Conservation (phyloP, 345 rosid species). For the Odontarrhena argentea region DNA sequence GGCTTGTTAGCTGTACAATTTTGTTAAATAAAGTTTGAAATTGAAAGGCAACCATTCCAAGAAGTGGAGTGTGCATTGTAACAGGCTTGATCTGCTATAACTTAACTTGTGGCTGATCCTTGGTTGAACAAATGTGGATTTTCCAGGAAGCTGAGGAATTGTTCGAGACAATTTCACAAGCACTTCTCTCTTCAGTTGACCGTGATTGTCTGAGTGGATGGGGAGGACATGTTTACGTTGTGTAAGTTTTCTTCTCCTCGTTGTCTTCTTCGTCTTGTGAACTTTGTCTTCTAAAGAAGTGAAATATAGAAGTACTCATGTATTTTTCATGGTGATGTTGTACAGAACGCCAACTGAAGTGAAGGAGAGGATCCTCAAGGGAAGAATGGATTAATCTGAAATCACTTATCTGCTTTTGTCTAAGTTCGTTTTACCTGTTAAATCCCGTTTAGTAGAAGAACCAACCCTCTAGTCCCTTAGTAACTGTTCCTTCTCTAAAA, state of each 20-base stretch:
- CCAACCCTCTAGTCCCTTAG: neutral
- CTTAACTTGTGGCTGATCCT: neutral
- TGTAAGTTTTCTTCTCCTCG: conserved; percentile 59
- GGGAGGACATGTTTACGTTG: conserved; percentile 96
- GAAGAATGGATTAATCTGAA: conserved; percentile 80
- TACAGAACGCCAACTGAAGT: conserved; percentile 85
- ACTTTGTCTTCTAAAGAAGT: neutral
- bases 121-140: neutral
- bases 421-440: conserved; percentile 2
- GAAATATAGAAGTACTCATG: neutral
- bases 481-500: conserved; percentile 18
- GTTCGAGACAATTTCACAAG: conserved; percentile 87
- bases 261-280: neutral
- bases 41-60: neutral
- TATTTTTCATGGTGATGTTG: conserved; percentile 10
- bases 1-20: neutral
- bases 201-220: conserved; percentile 96
- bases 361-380: conserved; percentile 82
- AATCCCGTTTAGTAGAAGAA: conserved; percentile 25
- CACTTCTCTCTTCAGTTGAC: conserved; percentile 82
- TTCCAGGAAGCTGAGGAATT: conserved; percentile 84
- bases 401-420: conserved; percentile 16
- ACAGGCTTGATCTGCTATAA: neutral
- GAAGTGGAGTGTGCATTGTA: neutral
- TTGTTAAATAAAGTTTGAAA: neutral